Percentiles rank a stretch among this genome's conserved stretches.
phyloP scores from a whole-genome alignment of 78 protist genomes.

The Protostelium mycophagum region DNA sequence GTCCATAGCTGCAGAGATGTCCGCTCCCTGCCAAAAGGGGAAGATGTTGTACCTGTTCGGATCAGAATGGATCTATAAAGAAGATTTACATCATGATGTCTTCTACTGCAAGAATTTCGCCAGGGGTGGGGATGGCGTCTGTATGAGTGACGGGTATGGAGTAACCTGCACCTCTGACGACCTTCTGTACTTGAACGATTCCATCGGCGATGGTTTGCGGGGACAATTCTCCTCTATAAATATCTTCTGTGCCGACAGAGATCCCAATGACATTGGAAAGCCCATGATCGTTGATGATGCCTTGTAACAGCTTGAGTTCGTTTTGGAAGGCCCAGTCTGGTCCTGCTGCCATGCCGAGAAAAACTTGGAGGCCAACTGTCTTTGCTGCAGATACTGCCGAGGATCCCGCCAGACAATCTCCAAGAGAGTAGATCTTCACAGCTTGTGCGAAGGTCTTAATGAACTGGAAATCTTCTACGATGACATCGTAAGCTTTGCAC shows the following conservation, averaged over 20 bases:
- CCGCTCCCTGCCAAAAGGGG: not conserved
- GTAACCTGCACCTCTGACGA: not conserved
- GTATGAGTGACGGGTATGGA: not conserved
- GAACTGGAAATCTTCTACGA: not conserved
- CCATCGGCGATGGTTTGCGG: not conserved
- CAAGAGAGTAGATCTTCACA: not conserved
- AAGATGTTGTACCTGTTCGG: not conserved
- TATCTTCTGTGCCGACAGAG: not conserved
- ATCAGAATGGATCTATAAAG: not conserved
- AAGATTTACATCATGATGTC: not conserved
- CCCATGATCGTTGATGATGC: not conserved
- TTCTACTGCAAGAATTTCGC: not conserved
- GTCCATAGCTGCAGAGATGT: not conserved
- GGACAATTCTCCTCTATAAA: not conserved
- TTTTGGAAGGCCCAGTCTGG: not conserved
- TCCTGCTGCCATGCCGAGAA: not conserved
- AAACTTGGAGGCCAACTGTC: not conserved
- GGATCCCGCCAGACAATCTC: not conserved
- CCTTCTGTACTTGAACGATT: not conserved
- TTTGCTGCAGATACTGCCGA: not conserved
- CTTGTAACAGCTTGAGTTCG: not conserved
- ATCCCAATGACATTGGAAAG: not conserved
- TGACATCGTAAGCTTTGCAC: not conserved
- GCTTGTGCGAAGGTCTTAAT: not conserved
- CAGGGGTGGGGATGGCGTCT: not conserved